Evolutionary conservation across 768 basidiomycete species (phyloP).

Genomic region (Pholiota microspora): DNA sequence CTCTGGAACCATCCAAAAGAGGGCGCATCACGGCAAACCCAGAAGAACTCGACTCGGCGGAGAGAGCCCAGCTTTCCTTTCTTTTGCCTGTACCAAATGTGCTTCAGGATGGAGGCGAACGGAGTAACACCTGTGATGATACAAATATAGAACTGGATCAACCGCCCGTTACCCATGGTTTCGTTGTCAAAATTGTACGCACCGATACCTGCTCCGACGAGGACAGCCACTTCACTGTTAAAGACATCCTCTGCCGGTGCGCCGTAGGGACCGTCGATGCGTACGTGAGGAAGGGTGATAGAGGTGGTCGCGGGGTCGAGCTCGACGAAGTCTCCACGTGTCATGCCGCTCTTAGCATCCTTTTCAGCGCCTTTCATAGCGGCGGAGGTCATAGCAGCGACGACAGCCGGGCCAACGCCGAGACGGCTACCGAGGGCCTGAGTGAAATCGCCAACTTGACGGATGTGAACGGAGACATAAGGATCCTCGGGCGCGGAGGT

Average conservation of each 20-base stretch:
- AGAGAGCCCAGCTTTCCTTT: slow-evolving; percentile 74
- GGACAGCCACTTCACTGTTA: slow-evolving; percentile 80
- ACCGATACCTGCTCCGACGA: slow-evolving; percentile 95
- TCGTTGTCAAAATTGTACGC: slow-evolving; percentile 18
- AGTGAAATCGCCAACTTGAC: slow-evolving; percentile 91
- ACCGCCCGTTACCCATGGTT: background rate
- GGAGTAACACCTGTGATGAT: slow-evolving; percentile 76
- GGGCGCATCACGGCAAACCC: slow-evolving; percentile 92
- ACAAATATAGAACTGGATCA: background rate
- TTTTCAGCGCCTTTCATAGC: slow-evolving; percentile 79
- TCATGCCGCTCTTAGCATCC: slow-evolving; percentile 41
- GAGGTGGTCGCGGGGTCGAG: slow-evolving; percentile 52
- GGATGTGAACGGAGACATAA: slow-evolving; percentile 88
- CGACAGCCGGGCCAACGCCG: slow-evolving; percentile 74
- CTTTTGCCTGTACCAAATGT: slow-evolving; percentile 93
- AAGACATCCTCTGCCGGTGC: slow-evolving; percentile 93
- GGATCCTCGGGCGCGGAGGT: slow-evolving; percentile 94
- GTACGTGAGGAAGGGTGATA: slow-evolving; percentile 61
- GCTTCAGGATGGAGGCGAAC: slow-evolving; percentile 91
- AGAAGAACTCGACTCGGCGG: slow-evolving; percentile 91
- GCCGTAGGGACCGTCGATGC: slow-evolving; percentile 91
- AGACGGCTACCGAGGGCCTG: slow-evolving; percentile 81
- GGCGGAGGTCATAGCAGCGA: slow-evolving; percentile 73
- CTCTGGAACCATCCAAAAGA: slow-evolving; percentile 98
- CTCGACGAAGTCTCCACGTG: slow-evolving; percentile 81